Conservation (phyloP, 2,329 filamentous ascomycete genomes). For the Diaporthe sp. region DNA sequence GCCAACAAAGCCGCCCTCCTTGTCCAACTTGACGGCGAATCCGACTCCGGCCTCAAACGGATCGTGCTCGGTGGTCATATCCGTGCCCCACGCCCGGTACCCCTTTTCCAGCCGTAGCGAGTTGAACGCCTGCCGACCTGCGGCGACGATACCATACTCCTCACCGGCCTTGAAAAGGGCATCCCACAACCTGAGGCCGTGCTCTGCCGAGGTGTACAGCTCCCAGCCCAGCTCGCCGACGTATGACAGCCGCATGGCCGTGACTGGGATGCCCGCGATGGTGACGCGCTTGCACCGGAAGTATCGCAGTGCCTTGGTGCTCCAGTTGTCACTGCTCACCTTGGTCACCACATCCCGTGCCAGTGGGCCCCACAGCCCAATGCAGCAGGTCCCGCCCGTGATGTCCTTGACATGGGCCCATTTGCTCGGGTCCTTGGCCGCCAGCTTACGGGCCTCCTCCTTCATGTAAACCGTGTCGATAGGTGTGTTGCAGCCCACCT, state of each 20-base stretch:
- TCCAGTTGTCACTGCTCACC: conserved; percentile 62
- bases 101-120: conserved; percentile 72
- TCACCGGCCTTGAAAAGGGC: conserved; percentile 68
- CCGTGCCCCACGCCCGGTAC: conserved; percentile 68
- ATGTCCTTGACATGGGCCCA: conserved; percentile 70
- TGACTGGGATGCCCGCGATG: conserved; percentile 70
- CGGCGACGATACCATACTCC: conserved; percentile 68
- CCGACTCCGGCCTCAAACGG: conserved; percentile 71
- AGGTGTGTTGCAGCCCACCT: conserved; percentile 69
- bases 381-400: conserved; percentile 71
- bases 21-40: conserved; percentile 62
- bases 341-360: conserved; percentile 64
- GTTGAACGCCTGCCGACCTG: conserved; percentile 70
- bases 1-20: conserved; percentile 64
- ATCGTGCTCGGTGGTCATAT: conserved; percentile 73
- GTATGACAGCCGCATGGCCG: conserved; percentile 68
- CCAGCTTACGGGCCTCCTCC: conserved; percentile 65
- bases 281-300: conserved; percentile 62
- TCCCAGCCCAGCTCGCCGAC: conserved; percentile 76
- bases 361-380: conserved; percentile 74
- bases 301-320: conserved; percentile 61
- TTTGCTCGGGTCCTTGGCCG: conserved; percentile 53
- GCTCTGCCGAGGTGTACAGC: conserved; percentile 71
- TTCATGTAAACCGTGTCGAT: conserved; percentile 68
- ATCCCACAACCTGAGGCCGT: conserved; percentile 72